Base-by-base conservation (phyloP, 2,329 filamentous ascomycete genomes). In the Malbranchea zuffiana region DNA sequence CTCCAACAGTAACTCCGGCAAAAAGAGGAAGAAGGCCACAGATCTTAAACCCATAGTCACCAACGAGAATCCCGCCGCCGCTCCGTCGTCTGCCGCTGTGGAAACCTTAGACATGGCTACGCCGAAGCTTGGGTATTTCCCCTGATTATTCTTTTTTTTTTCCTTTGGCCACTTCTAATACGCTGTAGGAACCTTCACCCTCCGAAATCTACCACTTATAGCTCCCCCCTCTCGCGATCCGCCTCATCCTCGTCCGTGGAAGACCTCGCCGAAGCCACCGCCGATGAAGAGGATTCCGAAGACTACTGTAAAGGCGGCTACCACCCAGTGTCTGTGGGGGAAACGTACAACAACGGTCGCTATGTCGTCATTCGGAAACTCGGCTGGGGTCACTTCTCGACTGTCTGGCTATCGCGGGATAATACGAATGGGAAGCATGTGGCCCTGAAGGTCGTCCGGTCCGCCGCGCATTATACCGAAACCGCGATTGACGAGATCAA, bases 231-330 rank as follows among this genome's bases (percentile, higher is more conserved):
- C 40, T 51, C 66, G 69, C 72, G 79, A 51, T 88, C 85, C 44
- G 82, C 83, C 42, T 80, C 80, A 35, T 82, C 82, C 36, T 75
- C 78, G 39, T 82, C 82, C 31, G 78, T 76, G 50, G 86, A 88
- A 63, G 87, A 94, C 59, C 72, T 75, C 50, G 76, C 81, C 61
- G 87, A 95, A 54, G 87, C 90, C 57, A 93, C 88, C 25, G 88
- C 87, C 55, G 90, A 96, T 59, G 90, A 98, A 66, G 90, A 98
- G 65, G 90, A 98, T 63, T 94, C 85, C 32, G 88, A 96, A 64
- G 90, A 98, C 63, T 98, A 98, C 68, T 95, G 88, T 74, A 96
- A 96, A 66, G 90, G 90, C 54, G 90, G 90, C 43, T 98, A 96
- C 62, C 90, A 98, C 57, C 90, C 90, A 2, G 90, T 98, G 33